Evolutionary conservation across 2,329 filamentous ascomycete species (phyloP), one percentile per base, ranked within the genome.

Genomic region (Neofusicoccum umdonicola): DNA sequence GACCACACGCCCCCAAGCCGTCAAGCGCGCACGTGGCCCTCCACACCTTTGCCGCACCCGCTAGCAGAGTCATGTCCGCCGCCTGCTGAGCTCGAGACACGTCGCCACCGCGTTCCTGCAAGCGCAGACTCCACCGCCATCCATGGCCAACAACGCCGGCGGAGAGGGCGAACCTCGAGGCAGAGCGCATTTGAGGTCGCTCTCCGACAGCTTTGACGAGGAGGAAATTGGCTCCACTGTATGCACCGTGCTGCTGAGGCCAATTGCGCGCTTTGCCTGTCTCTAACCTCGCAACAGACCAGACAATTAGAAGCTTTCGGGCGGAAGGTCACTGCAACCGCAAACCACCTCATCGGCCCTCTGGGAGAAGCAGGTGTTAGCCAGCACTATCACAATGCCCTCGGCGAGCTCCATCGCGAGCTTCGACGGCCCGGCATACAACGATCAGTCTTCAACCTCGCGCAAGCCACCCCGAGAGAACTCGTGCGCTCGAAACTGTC

Each of bases 281-380:
- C 19, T 41, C 62, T 64, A 48, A 64, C 35, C 22, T 58, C 37
- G n/a, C 50, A 45, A n/a, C 63, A 97, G 93, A 88, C 92, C 63
- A 90, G 92, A 72, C 91, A 95, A 69, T 82, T 98, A 71, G 93
- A 97, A 80, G 91, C 92, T 63, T 97, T 99, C 79, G 88, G 93
- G 70, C 89, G 94, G 74, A 99, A 97, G 80, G 93, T 98, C 68
- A 95, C 93, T 35, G 92, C 92, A 34, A 98, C 95, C 19, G 95
- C 95, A 64, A 91, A 88, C 73, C 93, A 96, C 77, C 84, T 99
- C 70, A 96, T 98, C 73, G 89, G 86, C 50, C 63, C 63, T n/a
- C 45, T 60, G 31, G 63, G 74, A 66, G 79, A 78, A 77, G 83
- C 76, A 70, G 82, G 73, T 72, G 84, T 79, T 75, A 83, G 75